A percentile compares a stretch with the other conserved stretches of the same genome.
Conservation (phyloP, 1,284 basidiomycete species). For the Meripilus lineatus region DNA sequence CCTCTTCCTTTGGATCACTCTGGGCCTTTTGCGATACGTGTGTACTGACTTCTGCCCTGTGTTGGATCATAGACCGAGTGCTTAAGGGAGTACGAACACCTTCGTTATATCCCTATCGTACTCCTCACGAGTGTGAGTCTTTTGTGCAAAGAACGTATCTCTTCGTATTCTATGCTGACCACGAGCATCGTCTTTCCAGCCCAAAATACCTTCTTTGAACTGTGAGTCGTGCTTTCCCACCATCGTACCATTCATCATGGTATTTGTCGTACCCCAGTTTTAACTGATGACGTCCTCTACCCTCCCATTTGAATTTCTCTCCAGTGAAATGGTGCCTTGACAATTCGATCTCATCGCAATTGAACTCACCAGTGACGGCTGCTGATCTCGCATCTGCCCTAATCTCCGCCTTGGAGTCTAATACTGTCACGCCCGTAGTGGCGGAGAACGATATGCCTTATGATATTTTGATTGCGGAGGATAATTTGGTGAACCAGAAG, state of each 20-base stretch:
- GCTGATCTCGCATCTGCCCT: constrained; percentile 92
- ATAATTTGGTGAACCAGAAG: constrained; percentile 98
- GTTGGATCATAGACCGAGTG: constrained; percentile 76
- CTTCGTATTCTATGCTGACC: neutral
- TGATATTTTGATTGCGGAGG: constrained; percentile 96
- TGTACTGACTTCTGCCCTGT: neutral
- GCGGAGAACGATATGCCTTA: constrained; percentile 82
- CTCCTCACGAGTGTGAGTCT: constrained; percentile 72
- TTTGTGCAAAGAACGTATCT: too few relatives aligned
- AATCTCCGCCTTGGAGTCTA: constrained; percentile 91
- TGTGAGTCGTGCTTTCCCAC: constrained; percentile 42
- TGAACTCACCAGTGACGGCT: constrained; percentile 86
- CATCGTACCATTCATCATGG: too few relatives aligned
- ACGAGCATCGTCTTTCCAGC: constrained; percentile 11
- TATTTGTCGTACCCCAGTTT: neutral
- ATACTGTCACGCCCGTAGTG: constrained; percentile 78
- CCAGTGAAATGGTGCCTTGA: constrained; percentile 90
- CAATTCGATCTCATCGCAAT: constrained; percentile 86
- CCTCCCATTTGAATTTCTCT: constrained; percentile 10
- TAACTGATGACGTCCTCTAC: neutral
- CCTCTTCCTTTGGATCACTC: neutral
- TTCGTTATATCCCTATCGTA: constrained; percentile 96
- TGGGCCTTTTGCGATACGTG: too few relatives aligned
- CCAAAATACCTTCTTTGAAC: constrained; percentile 65
- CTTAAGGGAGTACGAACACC: constrained; percentile 88